Evolutionary conservation across 495 filamentous ascomycete species (phyloP), one percentile per base, ranked within the genome.

Genomic region (Talaromyces liani): DNA sequence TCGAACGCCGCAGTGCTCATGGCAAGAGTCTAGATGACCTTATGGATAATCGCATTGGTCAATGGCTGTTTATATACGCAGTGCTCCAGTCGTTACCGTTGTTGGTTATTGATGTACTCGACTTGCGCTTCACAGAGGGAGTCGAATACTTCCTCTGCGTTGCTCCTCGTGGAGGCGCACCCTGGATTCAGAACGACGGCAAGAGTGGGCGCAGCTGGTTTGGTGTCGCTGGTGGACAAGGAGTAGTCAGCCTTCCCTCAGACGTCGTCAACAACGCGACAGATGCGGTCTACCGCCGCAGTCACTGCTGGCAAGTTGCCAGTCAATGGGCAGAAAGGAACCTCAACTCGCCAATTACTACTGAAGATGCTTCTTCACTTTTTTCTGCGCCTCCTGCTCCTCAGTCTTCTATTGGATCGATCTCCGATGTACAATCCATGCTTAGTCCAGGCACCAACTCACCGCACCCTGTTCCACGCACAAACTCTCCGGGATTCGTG

Each of bases 61-160:
- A 93, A 69, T 98, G 95, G 95, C 83, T 98, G 49, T 96, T 98
- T 81, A 79, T 97, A 53, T 98, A 98, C 72, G 89, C 88, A 25
- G 85, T 96, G 14, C 80, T 98, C 12, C 93, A 98, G 73, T 87
- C 91, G 0, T 84, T 98, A 14, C 95, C 95, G 1, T 85, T 97
- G 81, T 79, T 97, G 4, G 89, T 95, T 1, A 84, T 95, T 27
- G 95, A 98, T 75, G 92, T 91, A 3, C 90, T 90, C 2, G 89
- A 85, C 10, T 74, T 96, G 47, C 82, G 83, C 63, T 93, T 82
- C 66, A 89, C 83, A 0, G 86, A 96, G 31, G 88, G 87, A 4
- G 92, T 96, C 10, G 95, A 97, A 72, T 96, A 98, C 76, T 98
- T 97, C 79, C 83, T 98, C n/a, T 98, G 93, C 75, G 85, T 96